These are phyloP conservation scores for Sporothrix curviconia DNA, from an alignment of 2,329 filamentous ascomycete genomes.

Conservation along the genomic window DNA sequence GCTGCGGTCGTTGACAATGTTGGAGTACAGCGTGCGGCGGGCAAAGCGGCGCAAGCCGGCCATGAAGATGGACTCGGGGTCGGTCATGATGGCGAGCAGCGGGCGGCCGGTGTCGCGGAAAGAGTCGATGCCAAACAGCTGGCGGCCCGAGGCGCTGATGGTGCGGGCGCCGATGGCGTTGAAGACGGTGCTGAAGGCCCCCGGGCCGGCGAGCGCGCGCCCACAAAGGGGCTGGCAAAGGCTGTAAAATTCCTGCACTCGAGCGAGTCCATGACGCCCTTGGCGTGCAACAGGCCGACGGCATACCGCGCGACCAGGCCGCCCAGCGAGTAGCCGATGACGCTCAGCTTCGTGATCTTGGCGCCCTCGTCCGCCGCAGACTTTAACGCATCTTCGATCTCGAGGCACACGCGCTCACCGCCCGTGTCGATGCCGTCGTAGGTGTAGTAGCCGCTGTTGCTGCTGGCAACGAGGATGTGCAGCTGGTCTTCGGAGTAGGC, in stretches of 20 bases:
- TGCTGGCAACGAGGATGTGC: conserved; percentile 64
- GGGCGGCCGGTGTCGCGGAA: conserved; percentile 80
- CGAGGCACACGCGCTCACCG: conserved; percentile 59
- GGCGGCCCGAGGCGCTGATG: conserved; percentile 74
- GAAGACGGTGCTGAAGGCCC: conserved; percentile 61
- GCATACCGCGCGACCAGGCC: conserved; percentile 83
- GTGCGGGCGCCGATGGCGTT: conserved; percentile 80
- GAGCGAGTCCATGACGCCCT: conserved; percentile 70
- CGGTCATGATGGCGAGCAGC: conserved; percentile 72
- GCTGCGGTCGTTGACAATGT: conserved; percentile 78
- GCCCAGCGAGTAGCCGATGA: conserved; percentile 85
- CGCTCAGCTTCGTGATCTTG: conserved; percentile 71
- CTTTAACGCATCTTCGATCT: conserved; percentile 57
- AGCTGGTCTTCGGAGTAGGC: conserved; percentile 56
- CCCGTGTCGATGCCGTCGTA: conserved; percentile 64
- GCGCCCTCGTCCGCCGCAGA: conserved; percentile 54
- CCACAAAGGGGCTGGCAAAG: conserved; percentile 78
- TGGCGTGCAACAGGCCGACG: conserved; percentile 73
- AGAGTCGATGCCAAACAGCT: conserved; percentile 79
- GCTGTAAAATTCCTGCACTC: conserved; percentile 90
- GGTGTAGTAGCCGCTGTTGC: conserved; percentile 66
- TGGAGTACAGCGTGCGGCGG: conserved; percentile 72
- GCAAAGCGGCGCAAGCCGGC: conserved; percentile 69
- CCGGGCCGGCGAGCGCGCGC: conserved; percentile 61
- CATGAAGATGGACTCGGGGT: conserved; percentile 80